Evolutionary conservation across 176 grass and related monocot genomes (phyloP), one percentile per base, ranked within the genome.

Genomic region (Areca catechu): DNA sequence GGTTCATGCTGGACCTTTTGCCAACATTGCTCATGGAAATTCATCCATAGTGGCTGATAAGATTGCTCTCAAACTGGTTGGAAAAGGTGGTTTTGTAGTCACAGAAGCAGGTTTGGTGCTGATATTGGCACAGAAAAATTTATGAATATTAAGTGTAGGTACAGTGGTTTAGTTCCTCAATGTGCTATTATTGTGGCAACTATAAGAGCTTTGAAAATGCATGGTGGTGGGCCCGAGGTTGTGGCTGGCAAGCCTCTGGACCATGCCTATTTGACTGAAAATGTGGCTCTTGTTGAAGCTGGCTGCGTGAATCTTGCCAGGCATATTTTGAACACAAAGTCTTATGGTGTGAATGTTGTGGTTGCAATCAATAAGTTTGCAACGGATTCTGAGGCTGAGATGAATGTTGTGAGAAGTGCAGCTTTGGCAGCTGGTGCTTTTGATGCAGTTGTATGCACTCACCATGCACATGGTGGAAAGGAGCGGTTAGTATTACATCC

Each of bases 71-170:
- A 98, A 92, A 76, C 71, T 92, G 54, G 87, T 88, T 49, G 87
- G 93, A 24, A 92, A 92, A 68, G 78, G 78, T 74, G 93, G 93
- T 48, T 98, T 92, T 88, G 83, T 98, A 25, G 83, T 98, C 53
- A 92, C 93, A 29, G 93, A 98, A 76, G 93, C 93, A 34, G 93
- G 93, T 88, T 98, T 56, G 93, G 93, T 65, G 72, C 93, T 66
- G 93, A 98, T 82, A 98, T 98, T 80, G 93, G 93, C 64, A 85
- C 93, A 15, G 87, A 98, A 65, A 98, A 98, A 28, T 98, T 98
- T 76, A 98, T 92, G 93, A 85, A 98, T 74, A 92, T 98, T 69
- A 98, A 98, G 66, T 98, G 84, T 66, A 84, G 87, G 50, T 98
- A 98, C 51, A 98, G 93, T 88, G 83, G 78, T 66, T 75, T 98